phyloP scores from a whole-genome alignment of 768 basidiomycete species.

The Naematelia aurantialba region DNA sequence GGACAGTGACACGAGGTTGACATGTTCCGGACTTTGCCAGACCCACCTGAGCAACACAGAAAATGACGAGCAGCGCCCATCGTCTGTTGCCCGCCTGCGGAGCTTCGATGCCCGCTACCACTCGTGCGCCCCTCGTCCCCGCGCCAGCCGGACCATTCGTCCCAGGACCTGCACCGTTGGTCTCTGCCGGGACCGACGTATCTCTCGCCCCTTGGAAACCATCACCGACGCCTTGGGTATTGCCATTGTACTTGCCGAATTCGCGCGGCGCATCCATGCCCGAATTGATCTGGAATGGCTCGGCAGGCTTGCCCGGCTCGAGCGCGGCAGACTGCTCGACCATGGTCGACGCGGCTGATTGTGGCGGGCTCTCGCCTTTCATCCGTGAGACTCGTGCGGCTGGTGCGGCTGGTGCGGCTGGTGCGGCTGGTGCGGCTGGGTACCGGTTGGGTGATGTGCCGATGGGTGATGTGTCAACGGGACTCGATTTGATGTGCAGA shows the following conservation, averaged over 20 bases:
- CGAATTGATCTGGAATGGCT: background rate
- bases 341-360: background rate
- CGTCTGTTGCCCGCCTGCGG: background rate
- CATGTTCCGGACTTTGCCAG: background rate
- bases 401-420: too few relatives aligned
- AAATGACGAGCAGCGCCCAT: background rate
- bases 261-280: too few relatives aligned
- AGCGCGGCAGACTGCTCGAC: background rate
- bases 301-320: background rate
- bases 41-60: slow-evolving; percentile 9
- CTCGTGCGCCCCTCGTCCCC: background rate
- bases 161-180: background rate
- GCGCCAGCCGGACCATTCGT: background rate
- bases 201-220: too few relatives aligned
- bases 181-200: too few relatives aligned
- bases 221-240: too few relatives aligned
- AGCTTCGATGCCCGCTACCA: background rate
- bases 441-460: too few relatives aligned
- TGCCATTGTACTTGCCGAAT: too few relatives aligned
- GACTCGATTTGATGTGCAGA: too few relatives aligned
- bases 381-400: too few relatives aligned
- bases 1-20: too few relatives aligned
- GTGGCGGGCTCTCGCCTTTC: background rate
- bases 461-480: too few relatives aligned
- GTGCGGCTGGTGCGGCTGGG: too few relatives aligned